phyloP scores from a whole-genome alignment of 768 basidiomycete species.

The Mrakia frigida region DNA sequence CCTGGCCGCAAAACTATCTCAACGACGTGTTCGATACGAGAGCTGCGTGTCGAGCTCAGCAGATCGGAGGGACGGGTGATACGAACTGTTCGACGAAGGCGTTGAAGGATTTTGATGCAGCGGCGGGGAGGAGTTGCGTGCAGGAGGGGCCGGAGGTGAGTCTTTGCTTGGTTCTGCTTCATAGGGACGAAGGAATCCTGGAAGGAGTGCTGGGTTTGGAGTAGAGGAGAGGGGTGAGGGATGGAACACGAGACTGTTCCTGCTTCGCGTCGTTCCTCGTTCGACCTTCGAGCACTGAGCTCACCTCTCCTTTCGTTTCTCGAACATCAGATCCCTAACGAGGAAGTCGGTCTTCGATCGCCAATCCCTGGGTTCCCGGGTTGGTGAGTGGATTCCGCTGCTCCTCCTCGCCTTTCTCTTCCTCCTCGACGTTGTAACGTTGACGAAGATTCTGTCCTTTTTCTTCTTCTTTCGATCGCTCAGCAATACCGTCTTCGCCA shows the following conservation, averaged over 20 bases:
- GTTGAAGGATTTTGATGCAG: background rate
- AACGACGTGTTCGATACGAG: background rate
- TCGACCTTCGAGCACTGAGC: no score
- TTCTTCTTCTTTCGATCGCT: background rate
- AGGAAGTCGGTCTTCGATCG: background rate
- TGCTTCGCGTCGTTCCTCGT: no score
- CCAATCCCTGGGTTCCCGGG: background rate
- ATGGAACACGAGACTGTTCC: no score
- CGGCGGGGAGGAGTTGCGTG: background rate
- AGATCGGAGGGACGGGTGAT: background rate
- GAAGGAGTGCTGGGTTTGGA: no score
- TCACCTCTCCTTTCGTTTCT: no score
- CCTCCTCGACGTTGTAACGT: background rate
- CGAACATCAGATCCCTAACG: background rate
- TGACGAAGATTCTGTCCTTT: no score
- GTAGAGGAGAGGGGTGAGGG: no score
- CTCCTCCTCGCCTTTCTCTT: background rate
- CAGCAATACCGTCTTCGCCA: background rate
- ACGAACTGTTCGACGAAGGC: background rate
- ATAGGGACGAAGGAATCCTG: no score
- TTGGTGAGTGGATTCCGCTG: background rate
- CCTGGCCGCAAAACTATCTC: no score
- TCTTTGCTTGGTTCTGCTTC: no score
- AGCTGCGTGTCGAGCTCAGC: background rate
- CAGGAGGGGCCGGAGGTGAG: background rate